Evolutionary conservation across 805 yeast genomes (phyloP), one percentile per base, ranked within the genome.

Genomic region (Myxozyma mucilagina): DNA sequence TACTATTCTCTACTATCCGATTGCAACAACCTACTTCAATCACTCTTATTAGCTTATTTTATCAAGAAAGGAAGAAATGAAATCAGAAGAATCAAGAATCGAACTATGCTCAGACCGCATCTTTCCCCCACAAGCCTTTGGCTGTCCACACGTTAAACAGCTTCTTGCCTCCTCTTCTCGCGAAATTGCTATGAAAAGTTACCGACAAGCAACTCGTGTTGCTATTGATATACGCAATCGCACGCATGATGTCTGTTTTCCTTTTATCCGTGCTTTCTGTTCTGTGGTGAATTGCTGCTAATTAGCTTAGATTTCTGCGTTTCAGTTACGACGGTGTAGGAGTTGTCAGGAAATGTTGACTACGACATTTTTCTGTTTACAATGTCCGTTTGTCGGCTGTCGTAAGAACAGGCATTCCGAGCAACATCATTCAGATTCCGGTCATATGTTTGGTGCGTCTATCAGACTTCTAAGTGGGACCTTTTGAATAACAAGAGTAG

Each of bases 401-500:
- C 47, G 54, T 16, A 56, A 53, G 36, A 36, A 43, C 7, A 53
- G 55, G 16, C 71, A 68, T 60, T 59, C 65, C 5, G 60, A 64
- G 20, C 42, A 56, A n/a, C 71, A 68, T 54, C 58, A 58, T 10
- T 38, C 59, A 8, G 64, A 67, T 14, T 45, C 58, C 13, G 65
- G 65, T 8, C 71, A 68, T 43, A 53, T 63, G 35, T 67, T 68
- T 53, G 71, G 71, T 63, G 55, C 13, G 56, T 41, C 29, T 3
- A 32, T 20, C 20, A 18, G 7, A n/a, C 3, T n/a, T 29, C 1
- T 10, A n/a, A 38, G 38, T 43, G 48, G 16, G 16, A 3, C 29
- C 35, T 18, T n/a, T 18, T n/a, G 3, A 35, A 3, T 14, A 18
- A 45, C 18, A 31, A 24, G 34, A 16, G 80, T 85, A 71, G 90